Evolutionary conservation across 2,329 filamentous ascomycete genomes (phyloP), one percentile per base, ranked within the genome.

Genomic region (Alternaria solani): DNA sequence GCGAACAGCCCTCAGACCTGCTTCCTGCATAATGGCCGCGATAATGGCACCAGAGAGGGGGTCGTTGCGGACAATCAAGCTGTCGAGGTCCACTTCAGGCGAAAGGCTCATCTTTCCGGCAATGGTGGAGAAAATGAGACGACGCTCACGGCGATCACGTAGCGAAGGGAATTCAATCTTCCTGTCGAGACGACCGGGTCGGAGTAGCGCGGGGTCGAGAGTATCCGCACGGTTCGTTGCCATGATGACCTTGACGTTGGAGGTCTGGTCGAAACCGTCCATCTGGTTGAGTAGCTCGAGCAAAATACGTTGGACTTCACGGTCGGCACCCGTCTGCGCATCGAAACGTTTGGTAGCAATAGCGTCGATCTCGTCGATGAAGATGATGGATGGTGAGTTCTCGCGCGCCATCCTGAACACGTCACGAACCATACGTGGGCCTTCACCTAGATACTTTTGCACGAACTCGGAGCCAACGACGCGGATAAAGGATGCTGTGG

Each of bases 241-340:
- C 95, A 99, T 99, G 83, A 99, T 99, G 78, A 99, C 95, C 85
- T 99, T 99, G 81, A 99, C 95, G 81, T 99, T 99, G 79, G 93
- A 92, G 0, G 93, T 97, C 81, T 99, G 95, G 80, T 99, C 95
- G 84, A 99, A 99, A 67, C 95, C 95, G 79, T 99, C 95, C 95
- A 99, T 99, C 82, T 99, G 95, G 83, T 99, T 99, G 66, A 99
- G 89, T 69, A 99, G 84, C 80, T 99, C 95, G 62, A 99, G 89
- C 61, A 99, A 85, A 75, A 99, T 99, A 86, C 95, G 94, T 84
- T 99, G 95, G 16, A 99, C 95, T 82, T 99, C 95, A 82, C 95
- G 89, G 78, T 99, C 95, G 68, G 95, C 95, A 79, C 95, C 95
- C 4, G 95, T 99, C 82, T 99, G 95, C 25, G 95, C 95, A 78